A percentile compares a stretch with the other conserved stretches of the same genome.
Evolutionary conservation across 2,329 filamentous ascomycete species (phyloP).

Genomic region (Coniochaeta prunicola): DNA sequence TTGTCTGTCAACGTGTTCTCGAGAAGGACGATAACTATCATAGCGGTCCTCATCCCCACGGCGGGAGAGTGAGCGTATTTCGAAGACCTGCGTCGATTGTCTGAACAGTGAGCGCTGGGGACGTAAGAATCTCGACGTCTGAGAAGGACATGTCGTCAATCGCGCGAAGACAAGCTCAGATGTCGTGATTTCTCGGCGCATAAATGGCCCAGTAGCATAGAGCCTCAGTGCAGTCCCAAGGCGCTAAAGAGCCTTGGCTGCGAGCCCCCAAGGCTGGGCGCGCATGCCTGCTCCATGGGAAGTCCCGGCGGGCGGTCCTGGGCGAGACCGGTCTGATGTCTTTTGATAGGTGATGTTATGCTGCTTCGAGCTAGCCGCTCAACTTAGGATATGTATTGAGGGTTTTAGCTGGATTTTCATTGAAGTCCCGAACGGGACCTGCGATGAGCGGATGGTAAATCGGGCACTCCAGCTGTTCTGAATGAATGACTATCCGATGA

Average conservation of each 20-base stretch:
- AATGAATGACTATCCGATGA: no score
- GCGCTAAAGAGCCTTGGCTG: not conserved
- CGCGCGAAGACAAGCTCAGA: not conserved
- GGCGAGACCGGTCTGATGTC: not conserved
- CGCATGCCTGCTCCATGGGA: not conserved
- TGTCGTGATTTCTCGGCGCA: not conserved
- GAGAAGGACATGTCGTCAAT: not conserved
- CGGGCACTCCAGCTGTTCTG: no score
- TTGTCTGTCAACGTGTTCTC: constrained; percentile 4
- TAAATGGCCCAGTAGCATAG: not conserved
- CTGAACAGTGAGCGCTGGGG: not conserved
- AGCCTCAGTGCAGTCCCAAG: not conserved
- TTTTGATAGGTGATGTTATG: no score
- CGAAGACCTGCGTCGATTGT: not conserved
- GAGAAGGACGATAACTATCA: constrained; percentile 1
- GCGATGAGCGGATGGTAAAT: no score
- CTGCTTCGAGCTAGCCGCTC: no score
- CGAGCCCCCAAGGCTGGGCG: not conserved
- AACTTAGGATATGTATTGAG: no score
- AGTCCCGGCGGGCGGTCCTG: not conserved
- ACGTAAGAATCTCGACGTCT: not conserved
- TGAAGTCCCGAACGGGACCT: no score
- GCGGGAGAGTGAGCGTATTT: not conserved
- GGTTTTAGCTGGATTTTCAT: no score
- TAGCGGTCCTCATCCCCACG: not conserved